Base-by-base conservation (phyloP, 2,329 filamentous ascomycete species). In the Arthrobotrys sphaeroides region DNA sequence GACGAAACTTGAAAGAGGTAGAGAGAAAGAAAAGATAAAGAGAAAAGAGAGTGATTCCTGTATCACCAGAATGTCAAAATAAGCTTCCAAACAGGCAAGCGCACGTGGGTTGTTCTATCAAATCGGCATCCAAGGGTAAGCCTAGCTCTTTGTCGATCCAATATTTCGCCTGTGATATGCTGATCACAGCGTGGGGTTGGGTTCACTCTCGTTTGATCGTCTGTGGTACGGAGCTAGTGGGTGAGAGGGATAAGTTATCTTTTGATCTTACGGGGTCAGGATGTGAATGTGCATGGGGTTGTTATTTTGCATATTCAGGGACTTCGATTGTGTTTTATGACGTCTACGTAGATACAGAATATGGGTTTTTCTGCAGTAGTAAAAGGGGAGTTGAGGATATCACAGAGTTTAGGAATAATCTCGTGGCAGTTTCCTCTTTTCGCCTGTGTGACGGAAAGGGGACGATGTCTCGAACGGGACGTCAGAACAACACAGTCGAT, bases 11-110 rank as follows among this genome's bases (percentile, higher is more conserved):
- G n/a, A n/a, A n/a, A n/a, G n/a, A n/a, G n/a, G n/a, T n/a, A n/a
- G n/a, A n/a, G n/a, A n/a, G n/a, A 9, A 45, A 20, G 18, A 7
- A 49, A 26, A 31, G 47, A 53, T 24, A 16, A n/a, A 13, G 40
- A 33, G 18, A 16, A 18, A n/a, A 24, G 31, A 38, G 7, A 9
- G 12, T 12, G 20, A 22, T 16, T 18, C 16, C 9, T 22, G 59
- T 65, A 65, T 73, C 47, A 59, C 57, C 61, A 57, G n/a, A 66
- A 42, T 73, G 61, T 73, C 69, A 43, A 67, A 67, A 61, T 73
- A 73, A 73, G 69, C 69, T 73, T 73, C 42, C 28, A 36, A 53
- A 49, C 13, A 28, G 31, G 12, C 16, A 53, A 5, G 28, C 28
- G 43, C 66, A 69, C 66, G 66, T 69, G 66, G 55, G 12, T n/a